A percentile compares a stretch with the other conserved stretches of the same genome.
These are phyloP conservation scores for Pyrenophora seminiperda DNA, from an alignment of 2,329 filamentous ascomycete genomes.

Conservation along the genomic window DNA sequence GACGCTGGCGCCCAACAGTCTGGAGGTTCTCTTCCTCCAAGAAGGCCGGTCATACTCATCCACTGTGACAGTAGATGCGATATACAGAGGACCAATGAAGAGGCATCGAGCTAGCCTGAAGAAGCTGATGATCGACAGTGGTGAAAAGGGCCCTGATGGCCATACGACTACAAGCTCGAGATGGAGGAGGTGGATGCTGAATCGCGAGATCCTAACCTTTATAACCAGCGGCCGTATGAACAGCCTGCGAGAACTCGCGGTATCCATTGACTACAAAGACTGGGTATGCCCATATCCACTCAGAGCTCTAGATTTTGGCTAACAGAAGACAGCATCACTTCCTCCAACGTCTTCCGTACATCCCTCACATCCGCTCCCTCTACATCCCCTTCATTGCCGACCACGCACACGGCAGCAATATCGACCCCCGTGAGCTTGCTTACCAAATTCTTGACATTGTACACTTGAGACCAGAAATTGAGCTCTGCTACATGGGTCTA, in stretches of 20 bases:
- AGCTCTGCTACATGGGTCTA: slow-evolving; percentile 78
- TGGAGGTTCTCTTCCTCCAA: slow-evolving; percentile 80
- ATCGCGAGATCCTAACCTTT: slow-evolving; percentile 70
- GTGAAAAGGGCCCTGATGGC: slow-evolving; percentile 57
- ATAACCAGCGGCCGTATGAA: slow-evolving; percentile 78
- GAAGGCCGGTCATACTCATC: slow-evolving; percentile 64
- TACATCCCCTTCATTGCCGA: slow-evolving; percentile 72
- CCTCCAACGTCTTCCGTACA: slow-evolving; percentile 72
- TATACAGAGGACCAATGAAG: slow-evolving; percentile 72
- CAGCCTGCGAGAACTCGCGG: slow-evolving; percentile 71
- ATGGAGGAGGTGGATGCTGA: slow-evolving; percentile 74
- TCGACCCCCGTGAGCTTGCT: slow-evolving; percentile 72
- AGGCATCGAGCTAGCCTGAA: slow-evolving; percentile 73
- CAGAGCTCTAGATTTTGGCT: slow-evolving; percentile 6
- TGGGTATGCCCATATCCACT: slow-evolving; percentile 65
- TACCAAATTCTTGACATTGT: slow-evolving; percentile 80
- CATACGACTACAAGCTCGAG: slow-evolving; percentile 48
- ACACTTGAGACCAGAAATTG: slow-evolving; percentile 74
- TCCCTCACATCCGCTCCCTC: slow-evolving; percentile 71
- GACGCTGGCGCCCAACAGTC: slow-evolving; percentile 74
- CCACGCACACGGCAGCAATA: slow-evolving; percentile 59
- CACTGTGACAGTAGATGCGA: slow-evolving; percentile 68
- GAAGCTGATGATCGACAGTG: slow-evolving; percentile 76
- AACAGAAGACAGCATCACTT: slow-evolving; percentile 68
- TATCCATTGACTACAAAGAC: slow-evolving; percentile 74